Evolutionary conservation across 1,139 yeast species (phyloP).

Genomic region (Hyphopichia khmerensis): DNA sequence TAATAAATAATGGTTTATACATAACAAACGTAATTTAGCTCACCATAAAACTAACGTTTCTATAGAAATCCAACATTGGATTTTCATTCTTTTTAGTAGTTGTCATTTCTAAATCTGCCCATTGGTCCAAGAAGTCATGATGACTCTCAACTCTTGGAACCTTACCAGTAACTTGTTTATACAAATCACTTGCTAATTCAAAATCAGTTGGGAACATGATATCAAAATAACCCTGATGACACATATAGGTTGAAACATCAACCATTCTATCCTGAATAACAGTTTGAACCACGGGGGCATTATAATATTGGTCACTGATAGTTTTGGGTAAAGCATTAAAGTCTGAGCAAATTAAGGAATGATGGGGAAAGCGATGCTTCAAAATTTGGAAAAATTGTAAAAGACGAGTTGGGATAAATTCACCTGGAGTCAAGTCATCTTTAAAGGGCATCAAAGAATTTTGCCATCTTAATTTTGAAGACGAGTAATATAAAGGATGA

Average conservation of each 20-base stretch:
- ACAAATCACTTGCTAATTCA: conserved; percentile 57
- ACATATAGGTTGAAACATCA: conserved; percentile 74
- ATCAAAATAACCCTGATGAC: conserved; percentile 80
- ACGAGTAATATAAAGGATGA: conserved; percentile 43
- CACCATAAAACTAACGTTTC: conserved; percentile 73
- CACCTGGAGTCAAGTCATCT: conserved; percentile 71
- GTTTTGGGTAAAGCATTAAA: conserved; percentile 65
- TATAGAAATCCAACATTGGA: conserved; percentile 81
- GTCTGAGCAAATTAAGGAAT: conserved; percentile 70
- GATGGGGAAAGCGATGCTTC: conserved; percentile 69
- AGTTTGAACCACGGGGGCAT: conserved; percentile 84
- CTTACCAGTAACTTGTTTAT: conserved; percentile 65
- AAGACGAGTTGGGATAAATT: conserved; percentile 77
- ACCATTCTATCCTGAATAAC: conserved; percentile 66
- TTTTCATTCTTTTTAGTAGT: conserved; percentile 77
- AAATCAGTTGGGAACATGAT: conserved; percentile 88
- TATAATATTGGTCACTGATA: conserved; percentile 54
- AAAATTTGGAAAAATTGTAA: conserved; percentile 66
- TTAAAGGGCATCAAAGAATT: conserved; percentile 54
- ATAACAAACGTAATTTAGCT: conserved; percentile 26
- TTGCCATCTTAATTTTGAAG: conserved; percentile 26
- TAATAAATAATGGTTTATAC: neutral
- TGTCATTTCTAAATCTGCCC: conserved; percentile 73
- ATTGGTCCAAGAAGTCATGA: conserved; percentile 59
- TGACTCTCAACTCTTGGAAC: conserved; percentile 57